Base-by-base conservation (phyloP, 2,329 filamentous ascomycete genomes). In the Tolypocladium pustulatum region DNA sequence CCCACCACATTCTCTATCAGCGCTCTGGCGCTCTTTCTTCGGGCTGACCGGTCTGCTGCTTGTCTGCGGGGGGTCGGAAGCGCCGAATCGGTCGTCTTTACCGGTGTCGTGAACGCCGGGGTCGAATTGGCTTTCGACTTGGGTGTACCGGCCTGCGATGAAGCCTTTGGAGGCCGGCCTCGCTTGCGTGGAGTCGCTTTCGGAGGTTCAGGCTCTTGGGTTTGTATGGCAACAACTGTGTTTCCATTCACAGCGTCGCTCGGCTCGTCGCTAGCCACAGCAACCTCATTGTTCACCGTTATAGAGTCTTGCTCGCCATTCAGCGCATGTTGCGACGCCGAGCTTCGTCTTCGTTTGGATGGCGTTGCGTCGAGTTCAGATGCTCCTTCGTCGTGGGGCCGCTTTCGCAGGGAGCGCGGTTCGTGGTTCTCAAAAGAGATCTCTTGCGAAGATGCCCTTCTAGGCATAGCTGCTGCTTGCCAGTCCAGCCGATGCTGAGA, bases 31-130 rank as follows among this genome's bases (percentile, higher is more conserved):
- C 90, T 96, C 78, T 96, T 97, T 67, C 86, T 86, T 66, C 89
- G 85, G 2, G 92, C 93, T 6, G 92, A 97, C 55, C 89, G 85
- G 73, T 97, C 91, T 25, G 88, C 88, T 63, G 90, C 88, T 49
- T 81, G 78, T 64, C 85, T 81, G 41, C 83, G 82, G 0, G 89
- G 87, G 1, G 87, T 90, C 38, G 75, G 67, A 8, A 71, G 74
- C 40, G 68, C 75, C 27, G 66, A 56, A 13, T 68, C 67, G 27
- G 62, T 65, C 4, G 65, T 60, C 58, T 71, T 78, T 15, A 71
- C 66, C 0, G 78, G 77, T 0, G 78, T 80, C 54, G 69, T 65
- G 8, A 73, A 68, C 4, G 65, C 61, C 34, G 67, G 63, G 4
- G 68, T 70, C 15, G 70, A 69, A 17, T 61, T 65, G n/a, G 70